Evolutionary conservation across 345 rosid species (phyloP), one percentile per base, ranked within the genome.

Genomic region (Stellera chamaejasme): DNA sequence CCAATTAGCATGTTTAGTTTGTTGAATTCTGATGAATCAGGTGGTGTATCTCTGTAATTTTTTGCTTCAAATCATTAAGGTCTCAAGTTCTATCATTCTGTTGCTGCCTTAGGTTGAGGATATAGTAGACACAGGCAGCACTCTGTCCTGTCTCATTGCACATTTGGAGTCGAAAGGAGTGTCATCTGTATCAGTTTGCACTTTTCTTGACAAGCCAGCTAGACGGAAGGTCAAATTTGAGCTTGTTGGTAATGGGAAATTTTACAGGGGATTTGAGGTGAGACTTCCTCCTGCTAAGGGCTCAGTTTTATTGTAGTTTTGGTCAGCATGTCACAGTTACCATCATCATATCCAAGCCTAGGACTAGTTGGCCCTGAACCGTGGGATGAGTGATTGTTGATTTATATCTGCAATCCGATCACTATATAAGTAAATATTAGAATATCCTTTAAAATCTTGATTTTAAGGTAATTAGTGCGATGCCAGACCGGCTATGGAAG

Each of bases 111-210:
- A 88, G 98, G 96, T 92, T 28, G 98, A 92, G 77, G 98, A 88
- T 62, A 92, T 92, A 63, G 83, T 92, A 15, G 98, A 92, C 75
- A 86, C 97, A 1, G 97, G 98, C 28, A 66, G 59, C 74, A 88
- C 98, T n/a, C 54, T 92, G 27, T 78, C 75, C 23, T 59, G 77
- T 64, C 69, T 92, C 25, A 79, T 92, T 42, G 62, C 69, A 23
- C 80, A 78, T 64, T 16, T 92, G 75, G 69, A 75, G 61, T 52
- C 66, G 4, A 86, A 79, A 66, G 89, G 85, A 43, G 96, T 75
- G 2, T 71, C 89, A 16, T 81, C 99, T 51, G 82, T 93, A 12
- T 92, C 99, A 1, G 93, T 89, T 16, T 89, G 99, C 47, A 42
- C 94, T 59, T 71, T 89, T 2, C 96, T 89, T 50, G 91, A 89